Percentiles rank a stretch among this genome's conserved stretches.
Conservation (phyloP, 2,329 filamentous ascomycete species). For the Volutella citrinella region DNA sequence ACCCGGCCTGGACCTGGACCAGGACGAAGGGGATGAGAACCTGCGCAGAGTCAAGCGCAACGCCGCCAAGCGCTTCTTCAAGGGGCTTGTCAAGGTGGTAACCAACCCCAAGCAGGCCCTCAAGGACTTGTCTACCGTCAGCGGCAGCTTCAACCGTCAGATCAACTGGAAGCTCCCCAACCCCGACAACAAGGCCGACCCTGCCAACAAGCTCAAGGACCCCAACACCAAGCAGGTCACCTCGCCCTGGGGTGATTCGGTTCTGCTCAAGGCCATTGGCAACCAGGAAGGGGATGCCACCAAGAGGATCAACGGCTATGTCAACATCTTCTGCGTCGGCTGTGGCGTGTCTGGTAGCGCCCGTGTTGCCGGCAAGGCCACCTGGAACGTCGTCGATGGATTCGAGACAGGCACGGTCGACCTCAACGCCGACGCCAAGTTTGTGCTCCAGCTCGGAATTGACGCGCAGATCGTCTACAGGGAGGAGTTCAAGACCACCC, state of each 20-base stretch:
- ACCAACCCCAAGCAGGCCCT: conserved; percentile 3
- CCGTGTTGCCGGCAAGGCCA: conserved; percentile 23
- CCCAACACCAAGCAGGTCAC: conserved; percentile 14
- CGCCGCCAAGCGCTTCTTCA: background rate
- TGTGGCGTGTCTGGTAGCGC: conserved; percentile 27
- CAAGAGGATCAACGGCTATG: conserved; percentile 12
- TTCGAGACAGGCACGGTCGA: conserved; percentile 24
- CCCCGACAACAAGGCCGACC: conserved; percentile 2
- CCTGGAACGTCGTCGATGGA: conserved; percentile 21
- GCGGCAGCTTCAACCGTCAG: conserved; percentile 10
- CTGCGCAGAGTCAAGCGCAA: background rate
- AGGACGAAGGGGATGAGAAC: background rate
- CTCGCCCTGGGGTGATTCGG: conserved; percentile 28
- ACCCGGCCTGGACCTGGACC: background rate
- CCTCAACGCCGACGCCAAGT: conserved; percentile 18
- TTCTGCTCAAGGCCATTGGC: conserved; percentile 27
- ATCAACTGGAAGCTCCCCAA: conserved; percentile 20
- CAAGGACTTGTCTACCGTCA: conserved; percentile 6
- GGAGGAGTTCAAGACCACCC: conserved; percentile 16
- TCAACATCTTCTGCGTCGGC: conserved; percentile 30
- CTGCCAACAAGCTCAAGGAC: conserved; percentile 15
- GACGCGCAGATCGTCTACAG: conserved; percentile 23
- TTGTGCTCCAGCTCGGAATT: conserved; percentile 29
- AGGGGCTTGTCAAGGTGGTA: conserved; percentile 1
- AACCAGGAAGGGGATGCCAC: conserved; percentile 7